A percentile compares a stretch with the other conserved stretches of the same genome.
phyloP scores from a whole-genome alignment of 441 rosid species.

The Syzygium syzygioides region DNA sequence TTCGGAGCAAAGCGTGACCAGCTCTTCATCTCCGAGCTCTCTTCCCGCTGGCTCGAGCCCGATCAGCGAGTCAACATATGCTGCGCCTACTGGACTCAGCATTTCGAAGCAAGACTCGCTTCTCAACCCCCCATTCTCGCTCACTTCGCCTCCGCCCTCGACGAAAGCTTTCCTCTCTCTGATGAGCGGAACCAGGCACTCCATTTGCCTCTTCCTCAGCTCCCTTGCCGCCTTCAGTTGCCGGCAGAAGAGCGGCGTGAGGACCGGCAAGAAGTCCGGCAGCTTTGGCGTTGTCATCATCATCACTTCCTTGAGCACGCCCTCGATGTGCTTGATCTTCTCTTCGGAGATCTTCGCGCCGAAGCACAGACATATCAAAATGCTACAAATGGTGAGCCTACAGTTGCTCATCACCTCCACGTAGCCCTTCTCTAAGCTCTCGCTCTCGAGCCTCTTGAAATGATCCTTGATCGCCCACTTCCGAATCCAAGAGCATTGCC shows the following conservation, averaged over 20 bases:
- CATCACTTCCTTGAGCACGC: constrained; percentile 72
- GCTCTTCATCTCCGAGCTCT: constrained; percentile 60
- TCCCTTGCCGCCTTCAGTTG: constrained; percentile 53
- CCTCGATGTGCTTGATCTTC: constrained; percentile 51
- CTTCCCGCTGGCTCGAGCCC: constrained; percentile 33
- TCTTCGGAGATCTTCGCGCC: constrained; percentile 78
- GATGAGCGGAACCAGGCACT: constrained; percentile 68
- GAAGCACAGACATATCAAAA: constrained; percentile 74
- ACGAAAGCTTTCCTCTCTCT: constrained; percentile 52
- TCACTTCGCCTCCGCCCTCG: constrained; percentile 19
- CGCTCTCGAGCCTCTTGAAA: constrained; percentile 47
- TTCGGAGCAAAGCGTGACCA: constrained; percentile 79
- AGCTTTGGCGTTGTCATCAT: constrained; percentile 60
- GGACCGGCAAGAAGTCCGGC: constrained; percentile 73
- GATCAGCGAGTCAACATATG: constrained; percentile 75
- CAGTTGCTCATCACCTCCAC: constrained; percentile 80
- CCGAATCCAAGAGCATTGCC: constrained; percentile 81
- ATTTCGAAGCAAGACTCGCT: constrained; percentile 32
- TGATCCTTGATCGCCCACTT: constrained; percentile 68
- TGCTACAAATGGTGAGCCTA: constrained; percentile 63
- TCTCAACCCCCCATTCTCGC: not conserved
- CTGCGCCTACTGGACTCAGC: constrained; percentile 89
- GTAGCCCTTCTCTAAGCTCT: constrained; percentile 38
- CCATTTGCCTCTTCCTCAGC: constrained; percentile 63
- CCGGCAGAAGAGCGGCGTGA: constrained; percentile 55